These are phyloP conservation scores for Chlamydomonas eustigma DNA, from an alignment of 139 green algal genomes.

Conservation along the genomic window DNA sequence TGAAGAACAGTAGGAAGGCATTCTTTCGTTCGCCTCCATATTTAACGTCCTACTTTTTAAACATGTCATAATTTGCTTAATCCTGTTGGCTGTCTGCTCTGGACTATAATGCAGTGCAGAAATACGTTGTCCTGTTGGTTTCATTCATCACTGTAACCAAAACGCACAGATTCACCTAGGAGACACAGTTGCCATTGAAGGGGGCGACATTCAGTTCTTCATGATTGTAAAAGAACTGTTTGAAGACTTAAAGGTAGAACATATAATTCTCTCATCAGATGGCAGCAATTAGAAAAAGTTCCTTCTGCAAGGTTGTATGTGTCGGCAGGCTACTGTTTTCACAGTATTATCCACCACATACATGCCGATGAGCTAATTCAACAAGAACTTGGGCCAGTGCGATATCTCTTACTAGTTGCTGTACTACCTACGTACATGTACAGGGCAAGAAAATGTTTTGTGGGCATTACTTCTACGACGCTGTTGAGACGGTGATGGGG, in stretches of 20 bases:
- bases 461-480: background rate
- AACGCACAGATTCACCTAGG: background rate
- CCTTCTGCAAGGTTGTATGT: no score
- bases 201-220: conserved; percentile 6
- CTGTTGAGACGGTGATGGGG: conserved; percentile 5
- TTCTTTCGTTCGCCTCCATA: no score
- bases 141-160: background rate
- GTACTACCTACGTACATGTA: background rate
- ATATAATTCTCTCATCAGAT: no score
- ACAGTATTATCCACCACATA: no score
- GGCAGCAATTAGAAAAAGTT: no score
- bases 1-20: no score
- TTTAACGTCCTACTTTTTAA: background rate
- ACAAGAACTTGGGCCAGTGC: background rate
- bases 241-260: background rate
- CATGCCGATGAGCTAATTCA: no score
- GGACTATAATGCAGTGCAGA: background rate
- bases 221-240: conserved; percentile 6
- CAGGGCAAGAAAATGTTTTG: background rate
- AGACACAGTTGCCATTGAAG: background rate
- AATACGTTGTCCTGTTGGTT: background rate
- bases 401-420: background rate
- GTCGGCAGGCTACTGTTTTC: no score
- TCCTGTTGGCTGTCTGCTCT: background rate
- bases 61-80: background rate